Conservation (phyloP, 2,329 filamentous ascomycete species). For the Beauveria sp. region DNA sequence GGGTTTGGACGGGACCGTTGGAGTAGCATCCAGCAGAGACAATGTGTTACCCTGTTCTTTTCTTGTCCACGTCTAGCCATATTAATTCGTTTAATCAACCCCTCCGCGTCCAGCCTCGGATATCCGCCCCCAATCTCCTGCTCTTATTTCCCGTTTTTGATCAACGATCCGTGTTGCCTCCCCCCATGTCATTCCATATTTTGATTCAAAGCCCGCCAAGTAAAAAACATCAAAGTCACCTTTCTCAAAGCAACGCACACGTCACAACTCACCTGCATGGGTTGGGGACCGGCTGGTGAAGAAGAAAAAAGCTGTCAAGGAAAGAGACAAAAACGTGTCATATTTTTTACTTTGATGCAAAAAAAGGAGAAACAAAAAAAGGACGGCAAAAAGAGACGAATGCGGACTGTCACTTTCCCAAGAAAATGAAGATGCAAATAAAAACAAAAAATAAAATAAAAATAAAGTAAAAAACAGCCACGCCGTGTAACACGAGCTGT, state of each 20-base stretch:
- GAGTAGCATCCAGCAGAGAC: too few relatives aligned
- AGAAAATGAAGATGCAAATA: too few relatives aligned
- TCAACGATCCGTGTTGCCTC: too few relatives aligned
- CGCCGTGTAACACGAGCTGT: slow-evolving; percentile 2
- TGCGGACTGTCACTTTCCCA: too few relatives aligned
- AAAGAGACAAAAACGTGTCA: not conserved
- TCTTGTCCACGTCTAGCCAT: too few relatives aligned
- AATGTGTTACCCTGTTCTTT: too few relatives aligned
- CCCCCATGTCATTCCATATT: too few relatives aligned
- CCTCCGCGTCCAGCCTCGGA: not conserved
- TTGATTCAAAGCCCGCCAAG: not conserved
- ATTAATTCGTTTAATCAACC: too few relatives aligned
- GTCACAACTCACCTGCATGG: slow-evolving; percentile 4
- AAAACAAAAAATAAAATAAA: not conserved
- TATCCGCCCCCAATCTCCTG: not conserved
- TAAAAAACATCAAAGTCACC: not conserved
- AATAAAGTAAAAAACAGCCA: too few relatives aligned
- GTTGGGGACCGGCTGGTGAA: not conserved
- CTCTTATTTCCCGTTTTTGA: not conserved
- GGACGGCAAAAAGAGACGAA: too few relatives aligned
- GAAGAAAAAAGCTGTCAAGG: not conserved
- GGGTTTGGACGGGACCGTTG: too few relatives aligned
- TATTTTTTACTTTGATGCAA: not conserved
- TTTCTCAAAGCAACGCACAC: not conserved
- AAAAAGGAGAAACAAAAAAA: too few relatives aligned